phyloP scores from a whole-genome alignment of 345 rosid species.

The Excoecaria cochinchinensis region DNA sequence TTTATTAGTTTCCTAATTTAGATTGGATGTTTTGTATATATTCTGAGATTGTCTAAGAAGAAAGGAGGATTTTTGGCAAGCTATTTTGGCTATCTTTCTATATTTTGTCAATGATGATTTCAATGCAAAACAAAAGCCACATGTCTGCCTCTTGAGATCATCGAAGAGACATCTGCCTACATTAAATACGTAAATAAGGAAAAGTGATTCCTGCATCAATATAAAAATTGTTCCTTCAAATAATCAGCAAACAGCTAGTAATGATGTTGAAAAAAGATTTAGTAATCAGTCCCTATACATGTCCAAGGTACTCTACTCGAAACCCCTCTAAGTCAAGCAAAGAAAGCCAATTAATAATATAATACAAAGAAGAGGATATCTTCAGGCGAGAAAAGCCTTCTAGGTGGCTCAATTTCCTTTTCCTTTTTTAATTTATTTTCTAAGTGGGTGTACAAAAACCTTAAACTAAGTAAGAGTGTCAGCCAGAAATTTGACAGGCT shows the following conservation, averaged over 20 bases:
- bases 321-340: neutral
- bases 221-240: slow-evolving; percentile 5
- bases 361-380: slow-evolving; percentile 21
- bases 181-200: slow-evolving; percentile 19
- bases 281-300: neutral
- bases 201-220: slow-evolving; percentile 12
- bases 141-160: slow-evolving; percentile 39
- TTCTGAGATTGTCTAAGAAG: too few relatives aligned
- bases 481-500: slow-evolving; percentile 38
- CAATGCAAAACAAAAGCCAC: slow-evolving; percentile 21
- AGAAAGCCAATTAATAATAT: slow-evolving; percentile 8
- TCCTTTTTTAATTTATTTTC: neutral
- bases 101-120: too few relatives aligned
- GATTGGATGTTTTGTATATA: too few relatives aligned
- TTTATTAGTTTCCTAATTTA: too few relatives aligned
- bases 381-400: slow-evolving; percentile 31
- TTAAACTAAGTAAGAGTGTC: slow-evolving; percentile 48
- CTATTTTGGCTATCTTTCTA: too few relatives aligned
- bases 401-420: slow-evolving; percentile 14
- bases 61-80: too few relatives aligned
- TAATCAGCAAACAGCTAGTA: neutral
- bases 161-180: slow-evolving; percentile 33
- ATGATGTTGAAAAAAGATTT: neutral
- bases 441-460: slow-evolving; percentile 41
- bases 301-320: neutral